Percentiles rank a stretch among this genome's conserved stretches.
These are phyloP conservation scores for Penicillium turbatum DNA, from an alignment of 495 filamentous ascomycete genomes.

Conservation along the genomic window DNA sequence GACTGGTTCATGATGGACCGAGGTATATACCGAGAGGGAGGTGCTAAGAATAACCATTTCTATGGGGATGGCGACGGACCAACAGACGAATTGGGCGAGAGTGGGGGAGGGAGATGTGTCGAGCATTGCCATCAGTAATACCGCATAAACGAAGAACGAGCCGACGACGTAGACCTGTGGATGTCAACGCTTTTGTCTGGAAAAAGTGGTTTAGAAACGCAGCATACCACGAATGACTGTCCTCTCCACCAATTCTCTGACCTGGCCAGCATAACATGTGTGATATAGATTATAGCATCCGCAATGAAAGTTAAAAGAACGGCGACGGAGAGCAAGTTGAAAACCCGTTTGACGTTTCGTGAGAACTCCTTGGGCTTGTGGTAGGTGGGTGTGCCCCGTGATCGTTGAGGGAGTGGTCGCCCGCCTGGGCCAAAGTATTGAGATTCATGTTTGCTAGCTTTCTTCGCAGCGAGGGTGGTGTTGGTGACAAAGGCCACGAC, in stretches of 20 bases:
- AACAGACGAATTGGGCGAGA: slow-evolving; percentile 66
- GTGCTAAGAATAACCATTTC: slow-evolving; percentile 66
- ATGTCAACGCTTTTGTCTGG: slow-evolving; percentile 1
- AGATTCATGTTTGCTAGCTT: slow-evolving; percentile 34
- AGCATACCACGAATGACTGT: slow-evolving; percentile 73
- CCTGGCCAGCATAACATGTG: slow-evolving; percentile 64
- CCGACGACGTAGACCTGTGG: slow-evolving; percentile 73
- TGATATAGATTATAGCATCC: slow-evolving; percentile 68
- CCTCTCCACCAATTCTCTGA: slow-evolving; percentile 87
- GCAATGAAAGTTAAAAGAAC: slow-evolving; percentile 68
- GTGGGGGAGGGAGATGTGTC: slow-evolving; percentile 74
- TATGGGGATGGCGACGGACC: slow-evolving; percentile 61
- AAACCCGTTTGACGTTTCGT: slow-evolving; percentile 56
- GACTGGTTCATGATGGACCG: slow-evolving; percentile 53
- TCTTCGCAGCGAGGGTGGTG: slow-evolving; percentile 53
- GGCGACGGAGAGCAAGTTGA: slow-evolving; percentile 66
- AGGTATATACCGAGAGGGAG: slow-evolving; percentile 58
- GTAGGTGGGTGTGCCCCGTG: slow-evolving; percentile 36
- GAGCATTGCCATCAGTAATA: slow-evolving; percentile 73
- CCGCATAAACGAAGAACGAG: slow-evolving; percentile 68
- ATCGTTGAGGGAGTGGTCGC: slow-evolving; percentile 66
- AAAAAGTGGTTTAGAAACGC: not conserved
- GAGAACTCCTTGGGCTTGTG: slow-evolving; percentile 49
- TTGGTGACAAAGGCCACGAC: slow-evolving; percentile 58
- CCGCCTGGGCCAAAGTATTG: slow-evolving; percentile 65